These are phyloP conservation scores for Schrenkiella parvula DNA, from an alignment of 345 rosid genomes.

Conservation along the genomic window DNA sequence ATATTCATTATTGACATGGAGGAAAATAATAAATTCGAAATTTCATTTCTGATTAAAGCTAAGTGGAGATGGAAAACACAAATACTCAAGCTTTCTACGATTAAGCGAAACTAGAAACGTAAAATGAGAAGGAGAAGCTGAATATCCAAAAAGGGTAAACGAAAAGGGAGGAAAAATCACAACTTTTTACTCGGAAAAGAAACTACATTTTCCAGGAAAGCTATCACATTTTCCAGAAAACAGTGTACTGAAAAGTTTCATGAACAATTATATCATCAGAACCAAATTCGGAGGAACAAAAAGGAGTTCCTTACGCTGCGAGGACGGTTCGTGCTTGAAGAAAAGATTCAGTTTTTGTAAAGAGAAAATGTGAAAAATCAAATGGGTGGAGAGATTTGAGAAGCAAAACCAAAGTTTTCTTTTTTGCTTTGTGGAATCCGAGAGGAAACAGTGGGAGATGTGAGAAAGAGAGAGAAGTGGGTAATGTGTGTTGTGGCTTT, in stretches of 20 bases:
- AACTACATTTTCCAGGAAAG: conserved; percentile 26
- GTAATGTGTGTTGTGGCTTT: conserved; percentile 32
- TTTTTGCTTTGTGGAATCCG: conserved; percentile 12
- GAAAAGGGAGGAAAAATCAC: conserved; percentile 2
- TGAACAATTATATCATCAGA: neutral
- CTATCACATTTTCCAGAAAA: conserved; percentile 16
- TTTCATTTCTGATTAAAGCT: neutral
- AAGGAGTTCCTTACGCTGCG: conserved; percentile 17
- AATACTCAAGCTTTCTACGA: conserved; percentile 16
- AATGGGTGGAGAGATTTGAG: conserved; percentile 8
- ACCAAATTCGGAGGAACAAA: neutral
- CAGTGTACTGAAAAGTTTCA: neutral
- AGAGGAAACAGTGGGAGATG: conserved; percentile 18
- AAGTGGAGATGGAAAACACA: neutral
- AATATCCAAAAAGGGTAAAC: neutral
- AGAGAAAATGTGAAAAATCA: conserved; percentile 6
- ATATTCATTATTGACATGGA: neutral
- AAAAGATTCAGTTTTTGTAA: neutral
- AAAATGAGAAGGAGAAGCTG: neutral
- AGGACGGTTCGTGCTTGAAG: conserved; percentile 11
- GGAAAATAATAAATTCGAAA: neutral
- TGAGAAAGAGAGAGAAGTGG: conserved; percentile 23
- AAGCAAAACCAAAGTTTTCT: conserved; percentile 17
- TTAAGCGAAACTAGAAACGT: neutral
- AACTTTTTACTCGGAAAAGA: neutral